Evolutionary conservation across 306 rosid species (phyloP).

Genomic region (Quercus engelmannii): DNA sequence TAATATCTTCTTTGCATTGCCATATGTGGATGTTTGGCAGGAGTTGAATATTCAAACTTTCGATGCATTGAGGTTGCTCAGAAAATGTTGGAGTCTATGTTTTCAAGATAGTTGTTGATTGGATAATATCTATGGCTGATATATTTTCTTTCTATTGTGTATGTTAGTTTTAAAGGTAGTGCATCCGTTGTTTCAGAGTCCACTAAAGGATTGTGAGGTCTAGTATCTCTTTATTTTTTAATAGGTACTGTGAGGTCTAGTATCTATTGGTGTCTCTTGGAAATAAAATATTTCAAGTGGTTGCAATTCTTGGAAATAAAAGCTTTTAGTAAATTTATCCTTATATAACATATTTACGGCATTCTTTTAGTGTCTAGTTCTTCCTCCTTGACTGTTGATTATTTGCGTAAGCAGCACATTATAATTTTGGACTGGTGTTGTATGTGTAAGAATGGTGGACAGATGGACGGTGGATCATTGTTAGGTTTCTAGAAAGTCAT

Average conservation of each 20-base stretch:
- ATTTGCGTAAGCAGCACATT: no score
- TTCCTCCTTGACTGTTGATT: no score
- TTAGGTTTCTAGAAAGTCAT: no score
- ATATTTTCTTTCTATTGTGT: neutral
- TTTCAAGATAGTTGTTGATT: neutral
- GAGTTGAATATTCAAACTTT: neutral
- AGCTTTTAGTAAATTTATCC: no score
- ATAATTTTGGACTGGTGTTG: no score
- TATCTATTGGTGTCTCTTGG: neutral
- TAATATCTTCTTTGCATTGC: neutral
- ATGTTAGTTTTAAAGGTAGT: neutral
- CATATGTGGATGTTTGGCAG: neutral
- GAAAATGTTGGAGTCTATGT: neutral
- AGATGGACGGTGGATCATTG: no score
- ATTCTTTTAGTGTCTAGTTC: no score
- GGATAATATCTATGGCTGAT: neutral
- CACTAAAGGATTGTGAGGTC: neutral
- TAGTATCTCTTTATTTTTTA: neutral
- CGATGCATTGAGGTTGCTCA: neutral
- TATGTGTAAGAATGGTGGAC: no score
- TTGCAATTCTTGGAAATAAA: no score
- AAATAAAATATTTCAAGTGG: no score
- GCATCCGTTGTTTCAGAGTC: neutral
- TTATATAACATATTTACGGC: no score
- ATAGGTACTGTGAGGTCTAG: neutral